phyloP scores from a whole-genome alignment of 345 rosid genomes.

The Linum lewisii region DNA sequence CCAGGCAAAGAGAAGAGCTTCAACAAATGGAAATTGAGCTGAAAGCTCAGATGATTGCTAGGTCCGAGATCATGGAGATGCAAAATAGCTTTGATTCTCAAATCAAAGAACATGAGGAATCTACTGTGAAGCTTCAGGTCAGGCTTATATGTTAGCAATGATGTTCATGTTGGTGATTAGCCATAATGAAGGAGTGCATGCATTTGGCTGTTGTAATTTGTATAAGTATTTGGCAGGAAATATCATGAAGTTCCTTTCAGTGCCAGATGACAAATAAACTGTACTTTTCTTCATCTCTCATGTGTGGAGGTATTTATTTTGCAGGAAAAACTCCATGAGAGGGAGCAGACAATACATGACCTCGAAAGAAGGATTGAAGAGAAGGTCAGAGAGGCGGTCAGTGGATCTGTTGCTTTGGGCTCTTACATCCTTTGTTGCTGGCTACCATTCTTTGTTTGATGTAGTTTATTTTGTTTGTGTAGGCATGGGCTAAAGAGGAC shows the following conservation, averaged over 20 bases:
- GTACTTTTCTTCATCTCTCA: background rate
- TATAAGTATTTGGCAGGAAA: background rate
- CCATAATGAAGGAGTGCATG: background rate
- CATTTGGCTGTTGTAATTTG: background rate
- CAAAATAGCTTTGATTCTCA: conserved; percentile 48
- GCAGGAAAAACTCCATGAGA: conserved; percentile 77
- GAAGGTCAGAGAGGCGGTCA: conserved; percentile 81
- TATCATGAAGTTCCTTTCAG: background rate
- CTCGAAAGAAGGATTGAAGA: conserved; percentile 78
- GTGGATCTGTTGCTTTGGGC: conserved; percentile 15
- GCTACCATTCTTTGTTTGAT: conserved; percentile 7
- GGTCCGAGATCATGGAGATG: conserved; percentile 57
- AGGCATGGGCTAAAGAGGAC: conserved; percentile 99
- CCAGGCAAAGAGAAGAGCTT: conserved; percentile 65
- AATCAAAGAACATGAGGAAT: conserved; percentile 52
- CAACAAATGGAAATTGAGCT: conserved; percentile 70
- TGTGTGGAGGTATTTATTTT: conserved; percentile 1
- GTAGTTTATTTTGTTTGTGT: conserved; percentile 9
- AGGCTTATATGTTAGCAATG: background rate
- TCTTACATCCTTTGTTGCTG: background rate
- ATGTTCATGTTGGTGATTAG: background rate
- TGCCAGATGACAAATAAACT: no score
- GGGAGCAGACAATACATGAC: conserved; percentile 47
- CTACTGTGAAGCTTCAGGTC: conserved; percentile 68
- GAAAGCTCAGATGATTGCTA: conserved; percentile 59